Base-by-base conservation (phyloP, 1,139 yeast genomes). In the Zygoascus hellenicus region DNA sequence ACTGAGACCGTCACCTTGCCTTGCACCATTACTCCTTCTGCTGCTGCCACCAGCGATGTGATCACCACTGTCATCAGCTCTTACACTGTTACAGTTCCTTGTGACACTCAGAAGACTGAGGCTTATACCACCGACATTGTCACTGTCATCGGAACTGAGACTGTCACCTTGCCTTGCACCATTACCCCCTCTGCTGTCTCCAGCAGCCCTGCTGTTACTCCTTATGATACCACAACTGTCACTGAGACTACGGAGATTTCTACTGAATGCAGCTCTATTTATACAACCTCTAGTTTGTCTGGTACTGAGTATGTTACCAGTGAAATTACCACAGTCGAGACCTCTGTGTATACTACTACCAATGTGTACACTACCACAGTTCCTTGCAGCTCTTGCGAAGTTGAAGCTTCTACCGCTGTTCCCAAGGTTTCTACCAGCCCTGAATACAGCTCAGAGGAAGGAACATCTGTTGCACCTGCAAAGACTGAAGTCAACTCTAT, bases 71-170 rank as follows among this genome's bases (percentile, higher is more conserved):
- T 14, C 15, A 28, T 38, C 16, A 17, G 29, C 35, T 39, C 38
- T 13, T 22, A 30, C 16, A 49, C 50, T 10, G 45, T 47, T 9
- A 47, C 50, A 26, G 48, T 47, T 31, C 50, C 52, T 29, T 47
- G 50, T 35, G 16, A 37, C 9, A 35, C 30, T 30, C 29, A 33
- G 19, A n/a, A n/a, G n/a, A 38, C 30, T 3, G 31, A 16, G 6
- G 16, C 41, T 13, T 26, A n/a, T 15, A 22, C 31, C 14, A 26
- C 41, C 11, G 16, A 13, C 6, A 13, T 28, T 13, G 32, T 26
- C 16, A 38, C 41, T 22, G 51, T 19, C 13, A 45, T 43, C n/a
- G 32, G 45, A 5, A 46, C 48, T 26, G 31, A 38, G 17, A 22
- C 41, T 22, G 41, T 22, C 2, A 38, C 41, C 26, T 2, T 38